A percentile compares a stretch with the other conserved stretches of the same genome.
These are phyloP conservation scores for Solanum bukasovii DNA, from an alignment of 257 asterid species.

Conservation along the genomic window DNA sequence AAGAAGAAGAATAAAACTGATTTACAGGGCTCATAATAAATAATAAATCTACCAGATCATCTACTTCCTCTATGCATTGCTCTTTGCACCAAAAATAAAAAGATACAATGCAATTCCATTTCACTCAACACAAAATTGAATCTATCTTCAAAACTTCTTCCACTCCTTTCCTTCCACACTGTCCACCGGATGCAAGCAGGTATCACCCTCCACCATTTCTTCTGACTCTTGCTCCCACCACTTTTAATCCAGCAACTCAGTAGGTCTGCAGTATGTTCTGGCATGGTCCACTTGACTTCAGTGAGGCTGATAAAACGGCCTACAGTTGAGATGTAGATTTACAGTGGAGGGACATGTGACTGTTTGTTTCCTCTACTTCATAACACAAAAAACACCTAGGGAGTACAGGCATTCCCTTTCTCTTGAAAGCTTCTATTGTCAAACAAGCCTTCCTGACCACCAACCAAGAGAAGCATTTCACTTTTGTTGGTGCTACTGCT, in stretches of 20 bases:
- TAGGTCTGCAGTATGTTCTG: background rate
- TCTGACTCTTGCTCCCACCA: background rate
- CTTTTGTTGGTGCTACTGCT: background rate
- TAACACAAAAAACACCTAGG: background rate
- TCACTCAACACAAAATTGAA: background rate
- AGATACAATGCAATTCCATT: background rate
- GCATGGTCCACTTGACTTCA: background rate
- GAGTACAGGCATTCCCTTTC: background rate
- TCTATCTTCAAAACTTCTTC: background rate
- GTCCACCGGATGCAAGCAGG: background rate
- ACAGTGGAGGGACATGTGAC: background rate
- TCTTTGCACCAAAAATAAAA: background rate
- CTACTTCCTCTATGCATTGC: background rate
- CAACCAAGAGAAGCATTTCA: background rate
- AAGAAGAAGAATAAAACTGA: background rate
- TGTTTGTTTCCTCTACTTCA: background rate
- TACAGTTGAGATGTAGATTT: background rate
- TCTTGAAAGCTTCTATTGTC: background rate
- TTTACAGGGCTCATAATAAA: background rate
- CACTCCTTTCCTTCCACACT: background rate
- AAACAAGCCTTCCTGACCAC: background rate
- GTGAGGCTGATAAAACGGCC: background rate
- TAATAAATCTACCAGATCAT: background rate
- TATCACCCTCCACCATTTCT: background rate
- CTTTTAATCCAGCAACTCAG: background rate